Evolutionary conservation across 2,329 filamentous ascomycete species (phyloP), one percentile per base, ranked within the genome.

Genomic region (Whalleya microplaca): DNA sequence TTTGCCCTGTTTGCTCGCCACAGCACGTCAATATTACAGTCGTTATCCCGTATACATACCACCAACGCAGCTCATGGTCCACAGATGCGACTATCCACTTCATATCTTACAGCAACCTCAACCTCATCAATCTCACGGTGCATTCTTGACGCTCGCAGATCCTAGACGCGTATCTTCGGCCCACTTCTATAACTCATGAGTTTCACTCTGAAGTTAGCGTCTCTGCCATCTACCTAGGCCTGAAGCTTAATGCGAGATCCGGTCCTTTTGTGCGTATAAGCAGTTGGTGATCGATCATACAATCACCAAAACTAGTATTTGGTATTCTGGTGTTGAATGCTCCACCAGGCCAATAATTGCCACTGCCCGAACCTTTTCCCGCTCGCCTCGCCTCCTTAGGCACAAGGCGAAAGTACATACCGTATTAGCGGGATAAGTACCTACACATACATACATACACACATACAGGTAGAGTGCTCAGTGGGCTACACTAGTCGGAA

Each of bases 121-220:
- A 19, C 20, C 9, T n/a, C 20, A 20, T 44, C 20, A 9, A 44
- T 44, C 18, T 21, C 20, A 44, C 14, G 8, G 18, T 44, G 20
- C 20, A 20, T 53, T 53, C 51, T 47, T 53, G n/a, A 51, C 20
- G 20, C 43, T 51, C 53, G n/a, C 47, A 52, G 48, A 45, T 51
- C 18, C 32, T 53, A 56, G 9, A 49, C n/a, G 44, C 48, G 19
- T 55, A 45, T 51, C 45, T 27, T 41, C 49, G 55, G 55, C 58
- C 57, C 60, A 62, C 57, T 58, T 58, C 45, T 47, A 58, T n/a
- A n/a, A n/a, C n/a, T n/a, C n/a, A n/a, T n/a, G n/a, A n/a, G n/a
- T n/a, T n/a, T n/a, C n/a, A n/a, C n/a, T n/a, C n/a, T n/a, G n/a
- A n/a, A 37, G 32, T 37, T 37, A 37, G 32, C 32, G 32, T 37